Percentiles rank a stretch among this genome's conserved stretches.
These are phyloP conservation scores for Solioccasus polychromus DNA, from an alignment of 768 basidiomycete species.

Conservation along the genomic window DNA sequence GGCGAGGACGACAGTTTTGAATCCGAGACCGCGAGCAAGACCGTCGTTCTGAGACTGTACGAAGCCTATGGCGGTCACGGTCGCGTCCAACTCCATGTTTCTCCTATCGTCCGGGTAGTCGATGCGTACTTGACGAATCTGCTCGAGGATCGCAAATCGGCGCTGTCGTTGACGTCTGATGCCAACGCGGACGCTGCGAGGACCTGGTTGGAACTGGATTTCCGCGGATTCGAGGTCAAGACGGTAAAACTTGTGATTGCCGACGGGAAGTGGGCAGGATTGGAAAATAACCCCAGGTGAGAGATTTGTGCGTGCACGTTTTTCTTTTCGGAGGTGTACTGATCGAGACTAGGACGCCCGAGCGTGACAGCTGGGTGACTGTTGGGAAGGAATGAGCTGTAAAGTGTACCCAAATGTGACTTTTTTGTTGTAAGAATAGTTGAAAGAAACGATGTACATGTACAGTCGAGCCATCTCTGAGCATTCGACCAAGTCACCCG, in stretches of 20 bases:
- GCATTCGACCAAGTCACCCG: too few species aligned
- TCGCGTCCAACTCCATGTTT: constrained; percentile 55
- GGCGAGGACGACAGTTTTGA: constrained; percentile 76
- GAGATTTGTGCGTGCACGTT: too few species aligned
- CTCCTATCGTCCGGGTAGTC: constrained; percentile 48
- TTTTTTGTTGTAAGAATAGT: too few species aligned
- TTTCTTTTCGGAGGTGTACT: background rate
- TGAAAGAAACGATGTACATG: too few species aligned
- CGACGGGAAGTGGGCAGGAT: background rate
- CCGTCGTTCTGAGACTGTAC: constrained; percentile 82
- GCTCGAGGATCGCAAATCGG: constrained; percentile 68
- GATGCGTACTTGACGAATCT: constrained; percentile 76
- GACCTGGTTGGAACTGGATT: constrained; percentile 51
- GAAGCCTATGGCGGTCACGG: constrained; percentile 94
- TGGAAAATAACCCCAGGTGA: too few species aligned
- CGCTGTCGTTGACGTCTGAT: constrained; percentile 40
- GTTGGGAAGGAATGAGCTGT: constrained; percentile 25
- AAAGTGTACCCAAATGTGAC: background rate
- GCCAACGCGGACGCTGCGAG: constrained; percentile 22
- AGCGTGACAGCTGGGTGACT: constrained; percentile 35
- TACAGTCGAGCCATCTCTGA: too few species aligned
- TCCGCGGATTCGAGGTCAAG: constrained; percentile 89
- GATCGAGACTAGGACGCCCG: constrained; percentile 15
- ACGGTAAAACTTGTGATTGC: constrained; percentile 67
- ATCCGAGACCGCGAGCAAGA: constrained; percentile 35